These are phyloP conservation scores for Amanita pseudoporphyria DNA, from an alignment of 768 basidiomycete species.

Conservation along the genomic window DNA sequence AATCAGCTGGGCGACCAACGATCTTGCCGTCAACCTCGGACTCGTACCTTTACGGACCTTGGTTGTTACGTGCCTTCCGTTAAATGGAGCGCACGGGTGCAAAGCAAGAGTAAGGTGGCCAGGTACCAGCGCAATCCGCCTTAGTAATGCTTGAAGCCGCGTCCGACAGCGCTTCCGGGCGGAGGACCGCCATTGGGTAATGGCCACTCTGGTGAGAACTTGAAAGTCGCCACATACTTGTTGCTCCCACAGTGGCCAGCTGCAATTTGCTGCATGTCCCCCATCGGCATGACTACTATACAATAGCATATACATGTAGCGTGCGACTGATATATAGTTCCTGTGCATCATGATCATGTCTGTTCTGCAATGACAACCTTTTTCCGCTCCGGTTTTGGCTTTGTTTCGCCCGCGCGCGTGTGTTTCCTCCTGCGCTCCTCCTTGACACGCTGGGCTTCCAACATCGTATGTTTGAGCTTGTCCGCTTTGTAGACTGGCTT, in stretches of 20 bases:
- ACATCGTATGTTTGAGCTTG: slow-evolving; percentile 87
- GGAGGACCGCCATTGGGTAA: neutral
- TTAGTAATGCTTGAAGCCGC: neutral
- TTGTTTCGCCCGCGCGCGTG: slow-evolving; percentile 74
- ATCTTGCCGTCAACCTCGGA: too few species aligned
- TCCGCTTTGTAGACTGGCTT: slow-evolving; percentile 85
- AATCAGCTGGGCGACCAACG: too few species aligned
- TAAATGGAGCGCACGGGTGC: too few species aligned
- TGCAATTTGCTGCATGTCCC: too few species aligned
- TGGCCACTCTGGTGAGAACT: slow-evolving; percentile 2
- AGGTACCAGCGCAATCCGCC: too few species aligned
- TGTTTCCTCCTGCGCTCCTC: slow-evolving; percentile 38
- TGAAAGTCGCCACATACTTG: too few species aligned
- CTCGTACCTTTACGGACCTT: too few species aligned
- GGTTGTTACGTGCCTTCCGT: too few species aligned
- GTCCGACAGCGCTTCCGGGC: neutral
- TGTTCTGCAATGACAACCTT: slow-evolving; percentile 81
- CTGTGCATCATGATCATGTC: slow-evolving; percentile 28
- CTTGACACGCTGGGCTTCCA: slow-evolving; percentile 75
- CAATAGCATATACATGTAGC: neutral
- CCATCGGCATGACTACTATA: neutral
- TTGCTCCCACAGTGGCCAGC: too few species aligned
- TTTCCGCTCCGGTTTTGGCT: slow-evolving; percentile 88
- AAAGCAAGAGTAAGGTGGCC: too few species aligned
- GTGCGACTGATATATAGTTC: neutral